Percentiles rank a stretch among this genome's conserved stretches.
Evolutionary conservation across 2,329 filamentous ascomycete species (phyloP).

Genomic region (Ophiostoma populinum): DNA sequence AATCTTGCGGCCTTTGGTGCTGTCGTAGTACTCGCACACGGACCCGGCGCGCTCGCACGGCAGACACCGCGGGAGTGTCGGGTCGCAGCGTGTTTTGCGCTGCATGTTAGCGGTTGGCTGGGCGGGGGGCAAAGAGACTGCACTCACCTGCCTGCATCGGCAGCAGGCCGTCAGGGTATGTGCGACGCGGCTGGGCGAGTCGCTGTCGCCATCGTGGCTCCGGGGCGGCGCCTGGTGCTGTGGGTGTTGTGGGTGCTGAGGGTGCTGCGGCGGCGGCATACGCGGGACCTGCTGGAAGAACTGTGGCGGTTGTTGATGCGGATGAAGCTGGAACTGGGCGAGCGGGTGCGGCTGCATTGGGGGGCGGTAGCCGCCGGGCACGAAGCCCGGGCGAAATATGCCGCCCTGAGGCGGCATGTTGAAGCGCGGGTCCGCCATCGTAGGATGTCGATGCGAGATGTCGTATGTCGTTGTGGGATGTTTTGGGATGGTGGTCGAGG

Average conservation of each 20-base stretch:
- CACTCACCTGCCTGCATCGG: slow-evolving; percentile 57
- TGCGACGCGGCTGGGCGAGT: slow-evolving; percentile 45
- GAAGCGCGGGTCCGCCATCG: no score
- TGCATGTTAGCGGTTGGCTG: no score
- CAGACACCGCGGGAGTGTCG: slow-evolving; percentile 74
- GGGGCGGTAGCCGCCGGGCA: slow-evolving; percentile 24
- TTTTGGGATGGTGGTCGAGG: no score
- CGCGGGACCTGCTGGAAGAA: slow-evolving; percentile 15
- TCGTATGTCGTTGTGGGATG: no score
- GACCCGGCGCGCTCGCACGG: slow-evolving; percentile 87
- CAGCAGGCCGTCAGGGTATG: slow-evolving; percentile 69
- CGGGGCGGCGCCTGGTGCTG: not conserved
- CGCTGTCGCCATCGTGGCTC: slow-evolving; percentile 16
- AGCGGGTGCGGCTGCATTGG: slow-evolving; percentile 11
- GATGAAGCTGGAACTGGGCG: slow-evolving; percentile 4
- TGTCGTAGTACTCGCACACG: slow-evolving; percentile 89
- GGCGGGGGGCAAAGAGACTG: no score
- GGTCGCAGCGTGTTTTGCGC: slow-evolving; percentile 94
- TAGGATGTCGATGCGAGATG: no score
- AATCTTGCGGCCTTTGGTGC: slow-evolving; percentile 68
- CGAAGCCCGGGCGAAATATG: slow-evolving; percentile 42
- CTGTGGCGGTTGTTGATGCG: slow-evolving; percentile 9
- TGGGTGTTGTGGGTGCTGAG: slow-evolving; percentile 1
- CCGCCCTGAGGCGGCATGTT: no score
- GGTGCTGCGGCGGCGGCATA: no score